Conservation (phyloP, 177 flowering plant genomes). For the Vitis hybrid region DNA sequence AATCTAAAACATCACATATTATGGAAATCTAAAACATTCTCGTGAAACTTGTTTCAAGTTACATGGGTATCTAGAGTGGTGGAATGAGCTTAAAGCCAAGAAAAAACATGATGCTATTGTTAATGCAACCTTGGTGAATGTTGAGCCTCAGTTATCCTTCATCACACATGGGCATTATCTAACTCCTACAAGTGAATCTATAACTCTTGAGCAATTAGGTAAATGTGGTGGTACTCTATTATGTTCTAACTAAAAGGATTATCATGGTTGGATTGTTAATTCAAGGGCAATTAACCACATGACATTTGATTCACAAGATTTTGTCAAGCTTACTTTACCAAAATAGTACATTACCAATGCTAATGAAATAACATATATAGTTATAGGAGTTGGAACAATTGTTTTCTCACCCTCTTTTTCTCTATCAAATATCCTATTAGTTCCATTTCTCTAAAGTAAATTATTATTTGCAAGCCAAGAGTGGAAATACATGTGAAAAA, state of each 20-base stretch:
- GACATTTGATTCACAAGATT: conserved; percentile 8
- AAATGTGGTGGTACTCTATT: too few species aligned
- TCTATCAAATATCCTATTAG: background rate
- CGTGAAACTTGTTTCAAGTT: background rate
- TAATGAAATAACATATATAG: background rate
- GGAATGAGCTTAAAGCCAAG: background rate
- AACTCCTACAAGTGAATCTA: too few species aligned
- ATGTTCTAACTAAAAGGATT: too few species aligned
- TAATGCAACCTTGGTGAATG: background rate
- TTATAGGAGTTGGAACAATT: conserved; percentile 9
- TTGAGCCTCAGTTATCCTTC: too few species aligned
- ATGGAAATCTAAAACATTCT: background rate
- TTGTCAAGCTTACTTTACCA: background rate
- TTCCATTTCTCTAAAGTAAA: conserved; percentile 15
- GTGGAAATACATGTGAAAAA: too few species aligned
- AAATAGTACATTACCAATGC: conserved; percentile 11
- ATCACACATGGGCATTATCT: too few species aligned
- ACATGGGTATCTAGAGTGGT: conserved; percentile 1
- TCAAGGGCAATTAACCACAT: background rate
- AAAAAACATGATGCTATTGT: background rate
- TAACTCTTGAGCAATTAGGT: too few species aligned
- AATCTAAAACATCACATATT: too few species aligned
- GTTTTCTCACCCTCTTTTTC: conserved; percentile 7
- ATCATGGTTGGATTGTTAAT: background rate
- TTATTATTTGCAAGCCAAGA: conserved; percentile 13